These are phyloP conservation scores for Mycena amicta DNA, from an alignment of 768 basidiomycete genomes.

Conservation along the genomic window DNA sequence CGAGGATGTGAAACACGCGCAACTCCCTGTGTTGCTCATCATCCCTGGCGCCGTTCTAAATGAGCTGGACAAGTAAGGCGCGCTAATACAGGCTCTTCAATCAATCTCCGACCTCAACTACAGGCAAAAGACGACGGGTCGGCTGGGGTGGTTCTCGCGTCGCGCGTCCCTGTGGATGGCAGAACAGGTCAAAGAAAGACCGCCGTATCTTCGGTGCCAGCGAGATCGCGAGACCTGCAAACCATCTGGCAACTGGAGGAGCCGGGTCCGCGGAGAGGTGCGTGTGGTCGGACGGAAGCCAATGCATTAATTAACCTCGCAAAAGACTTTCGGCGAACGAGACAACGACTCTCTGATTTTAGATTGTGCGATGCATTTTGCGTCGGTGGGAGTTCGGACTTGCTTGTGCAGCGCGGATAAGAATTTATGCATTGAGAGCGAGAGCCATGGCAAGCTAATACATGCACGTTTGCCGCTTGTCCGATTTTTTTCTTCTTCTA, in stretches of 20 bases:
- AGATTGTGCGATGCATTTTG: constrained; percentile 74
- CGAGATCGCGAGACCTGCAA: constrained; percentile 66
- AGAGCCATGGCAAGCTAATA: constrained; percentile 49
- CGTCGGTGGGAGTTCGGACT: constrained; percentile 45
- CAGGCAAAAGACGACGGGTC: constrained; percentile 52
- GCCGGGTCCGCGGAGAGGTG: constrained; percentile 47
- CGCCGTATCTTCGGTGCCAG: constrained; percentile 56
- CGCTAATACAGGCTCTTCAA: not conserved
- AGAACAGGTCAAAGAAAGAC: constrained; percentile 55
- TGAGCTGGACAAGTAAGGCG: constrained; percentile 70
- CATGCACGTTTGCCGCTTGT: too few relatives aligned
- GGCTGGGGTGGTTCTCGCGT: constrained; percentile 65
- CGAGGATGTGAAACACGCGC: constrained; percentile 53
- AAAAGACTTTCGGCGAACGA: constrained; percentile 36
- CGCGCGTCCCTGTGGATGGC: constrained; percentile 72
- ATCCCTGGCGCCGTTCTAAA: constrained; percentile 76
- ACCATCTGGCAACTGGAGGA: constrained; percentile 62
- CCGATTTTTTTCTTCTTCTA: too few relatives aligned
- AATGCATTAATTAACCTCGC: constrained; percentile 8
- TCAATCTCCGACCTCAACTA: constrained; percentile 1
- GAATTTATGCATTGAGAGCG: constrained; percentile 59
- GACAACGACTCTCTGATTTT: constrained; percentile 72
- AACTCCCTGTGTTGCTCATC: constrained; percentile 59
- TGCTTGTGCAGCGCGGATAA: constrained; percentile 70
- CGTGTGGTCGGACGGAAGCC: constrained; percentile 20